These are phyloP conservation scores for Rosa hybrid DNA, from an alignment of 331 rosid species.

Conservation along the genomic window DNA sequence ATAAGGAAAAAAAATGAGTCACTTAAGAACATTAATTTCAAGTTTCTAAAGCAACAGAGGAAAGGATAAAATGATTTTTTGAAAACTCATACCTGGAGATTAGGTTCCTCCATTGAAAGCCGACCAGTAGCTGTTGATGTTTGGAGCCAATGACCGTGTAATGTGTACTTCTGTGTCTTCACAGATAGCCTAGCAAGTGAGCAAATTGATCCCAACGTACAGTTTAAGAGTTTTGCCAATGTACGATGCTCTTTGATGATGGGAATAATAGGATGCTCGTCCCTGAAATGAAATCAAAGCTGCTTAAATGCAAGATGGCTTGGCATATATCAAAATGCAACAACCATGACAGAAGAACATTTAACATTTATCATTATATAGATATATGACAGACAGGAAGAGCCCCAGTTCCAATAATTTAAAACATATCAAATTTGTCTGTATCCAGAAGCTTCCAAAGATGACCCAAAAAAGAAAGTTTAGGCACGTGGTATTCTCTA, in stretches of 20 bases:
- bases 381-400: background rate
- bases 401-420: background rate
- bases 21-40: slow-evolving; percentile 8
- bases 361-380: background rate
- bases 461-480: background rate
- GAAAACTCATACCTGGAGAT: slow-evolving; percentile 78
- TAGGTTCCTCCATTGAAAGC: slow-evolving; percentile 98
- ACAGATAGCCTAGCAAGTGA: slow-evolving; percentile 72
- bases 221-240: slow-evolving; percentile 85
- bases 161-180: slow-evolving; percentile 75
- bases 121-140: slow-evolving; percentile 98
- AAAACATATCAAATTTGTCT: background rate
- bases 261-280: slow-evolving; percentile 91
- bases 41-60: background rate
- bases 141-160: slow-evolving; percentile 98
- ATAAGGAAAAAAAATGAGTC: slow-evolving; percentile 7
- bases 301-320: slow-evolving; percentile 3
- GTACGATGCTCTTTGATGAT: slow-evolving; percentile 91
- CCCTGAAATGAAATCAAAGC: slow-evolving; percentile 59
- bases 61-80: slow-evolving; percentile 6
- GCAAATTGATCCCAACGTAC: slow-evolving; percentile 88
- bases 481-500: background rate
- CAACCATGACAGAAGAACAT: slow-evolving; percentile 4
- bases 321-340: slow-evolving; percentile 13
- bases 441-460: background rate